phyloP scores from a whole-genome alignment of 306 rosid genomes.

The Begonia masoniana region DNA sequence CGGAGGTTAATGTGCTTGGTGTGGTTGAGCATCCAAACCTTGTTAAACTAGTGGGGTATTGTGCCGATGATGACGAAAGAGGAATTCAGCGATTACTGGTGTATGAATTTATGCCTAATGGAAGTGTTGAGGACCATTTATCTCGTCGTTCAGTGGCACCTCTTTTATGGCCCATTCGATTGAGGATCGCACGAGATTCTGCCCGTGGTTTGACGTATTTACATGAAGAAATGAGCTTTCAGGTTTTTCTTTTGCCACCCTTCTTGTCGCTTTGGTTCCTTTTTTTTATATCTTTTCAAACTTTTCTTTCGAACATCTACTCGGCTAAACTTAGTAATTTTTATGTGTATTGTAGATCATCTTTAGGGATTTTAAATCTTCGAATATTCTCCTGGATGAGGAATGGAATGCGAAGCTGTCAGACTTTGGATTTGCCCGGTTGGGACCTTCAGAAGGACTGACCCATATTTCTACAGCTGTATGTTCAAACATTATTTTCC shows the following conservation, averaged over 20 bases:
- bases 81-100: conserved; percentile 90
- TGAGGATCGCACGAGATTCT: conserved; percentile 79
- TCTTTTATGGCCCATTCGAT: conserved; percentile 70
- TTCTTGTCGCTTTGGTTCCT: conserved; percentile 2
- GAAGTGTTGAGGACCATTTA: conserved; percentile 73
- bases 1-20: conserved; percentile 96
- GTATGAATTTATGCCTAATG: conserved; percentile 78
- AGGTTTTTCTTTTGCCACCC: conserved; percentile 29
- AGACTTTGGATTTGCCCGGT: conserved; percentile 90
- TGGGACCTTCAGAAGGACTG: conserved; percentile 88
- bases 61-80: conserved; percentile 97
- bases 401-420: conserved; percentile 96
- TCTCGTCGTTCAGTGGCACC: conserved; percentile 44
- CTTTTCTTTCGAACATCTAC: conserved; percentile 2
- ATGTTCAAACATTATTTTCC: conserved; percentile 18
- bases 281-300: conserved; percentile 5
- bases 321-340: too few species aligned
- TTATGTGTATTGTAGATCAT: conserved; percentile 38
- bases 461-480: conserved; percentile 98
- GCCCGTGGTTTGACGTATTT: conserved; percentile 86
- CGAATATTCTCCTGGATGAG: conserved; percentile 88
- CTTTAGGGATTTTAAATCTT: conserved; percentile 95
- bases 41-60: conserved; percentile 86
- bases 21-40: conserved; percentile 94
- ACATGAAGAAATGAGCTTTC: conserved; percentile 89